Evolutionary conservation across 306 rosid genomes (phyloP).

Genomic region (Prunus mume): DNA sequence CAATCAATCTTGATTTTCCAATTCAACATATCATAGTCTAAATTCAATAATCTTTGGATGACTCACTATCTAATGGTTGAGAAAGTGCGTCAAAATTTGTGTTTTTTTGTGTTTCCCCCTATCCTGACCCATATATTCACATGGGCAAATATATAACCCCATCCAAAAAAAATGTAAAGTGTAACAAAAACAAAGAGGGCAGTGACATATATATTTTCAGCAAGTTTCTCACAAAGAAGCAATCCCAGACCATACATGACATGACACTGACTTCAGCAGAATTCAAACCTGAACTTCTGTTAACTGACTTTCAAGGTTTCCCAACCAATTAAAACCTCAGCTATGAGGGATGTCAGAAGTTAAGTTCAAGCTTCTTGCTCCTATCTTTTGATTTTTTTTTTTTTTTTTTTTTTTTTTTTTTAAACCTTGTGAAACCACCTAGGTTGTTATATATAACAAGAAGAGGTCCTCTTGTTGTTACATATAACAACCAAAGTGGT

Average conservation of each 20-base stretch:
- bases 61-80: no score
- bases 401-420: slow-evolving; percentile 29
- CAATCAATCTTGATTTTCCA: not conserved
- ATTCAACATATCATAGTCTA: slow-evolving; percentile 3
- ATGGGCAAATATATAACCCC: not conserved
- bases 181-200: slow-evolving; percentile 30
- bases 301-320: slow-evolving; percentile 53
- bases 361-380: slow-evolving; percentile 15
- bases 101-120: no score
- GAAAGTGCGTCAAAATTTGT: no score
- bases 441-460: not conserved
- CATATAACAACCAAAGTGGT: no score
- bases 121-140: not conserved
- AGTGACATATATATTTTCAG: slow-evolving; percentile 9
- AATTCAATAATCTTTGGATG: not conserved
- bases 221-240: slow-evolving; percentile 52
- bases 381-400: slow-evolving; percentile 18
- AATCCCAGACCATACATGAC: slow-evolving; percentile 35
- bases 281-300: slow-evolving; percentile 28
- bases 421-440: slow-evolving; percentile 4
- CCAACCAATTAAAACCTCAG: slow-evolving; percentile 8
- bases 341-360: not conserved
- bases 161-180: not conserved
- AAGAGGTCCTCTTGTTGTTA: not conserved
- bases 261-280: slow-evolving; percentile 40